Evolutionary conservation across 371 early-diverging fungal species (phyloP).

Genomic region (Smittium mucronatum): DNA sequence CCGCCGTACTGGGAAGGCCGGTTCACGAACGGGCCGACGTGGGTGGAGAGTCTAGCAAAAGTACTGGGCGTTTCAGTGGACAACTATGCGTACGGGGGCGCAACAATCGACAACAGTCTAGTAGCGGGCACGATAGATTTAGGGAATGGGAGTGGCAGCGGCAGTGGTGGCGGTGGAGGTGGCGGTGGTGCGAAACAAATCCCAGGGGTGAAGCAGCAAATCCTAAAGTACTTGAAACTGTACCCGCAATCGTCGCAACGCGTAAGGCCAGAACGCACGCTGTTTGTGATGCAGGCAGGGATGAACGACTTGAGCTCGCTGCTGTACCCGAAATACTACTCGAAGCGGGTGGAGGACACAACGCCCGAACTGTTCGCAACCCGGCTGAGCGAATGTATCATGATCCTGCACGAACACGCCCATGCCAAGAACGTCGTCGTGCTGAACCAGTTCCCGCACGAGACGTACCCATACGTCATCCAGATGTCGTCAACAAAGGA

Average conservation of each 20-base stretch:
- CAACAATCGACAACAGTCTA: slow-evolving; percentile 8
- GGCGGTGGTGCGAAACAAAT: neutral
- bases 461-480: slow-evolving; percentile 2
- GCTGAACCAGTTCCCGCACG: slow-evolving; percentile 8
- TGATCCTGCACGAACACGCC: slow-evolving; percentile 9
- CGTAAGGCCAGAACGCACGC: neutral
- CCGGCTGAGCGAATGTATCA: slow-evolving; percentile 5
- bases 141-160: neutral
- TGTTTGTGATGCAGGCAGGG: slow-evolving; percentile 11
- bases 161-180: neutral
- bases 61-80: slow-evolving; percentile 9
- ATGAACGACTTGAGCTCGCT: slow-evolving; percentile 3
- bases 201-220: slow-evolving; percentile 12
- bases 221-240: slow-evolving; percentile 12
- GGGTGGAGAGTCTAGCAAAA: slow-evolving; percentile 9
- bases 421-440: slow-evolving; percentile 11
- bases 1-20: slow-evolving; percentile 2
- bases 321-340: slow-evolving; percentile 5
- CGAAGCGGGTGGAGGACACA: neutral
- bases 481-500: slow-evolving; percentile 8
- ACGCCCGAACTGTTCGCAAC: neutral
- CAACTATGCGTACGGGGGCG: slow-evolving; percentile 11
- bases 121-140: slow-evolving; percentile 7
- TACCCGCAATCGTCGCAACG: neutral
- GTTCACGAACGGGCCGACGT: slow-evolving; percentile 10